A percentile compares a stretch with the other conserved stretches of the same genome.
Evolutionary conservation across 23 red algal genomes (phyloP).

Genomic region (Cyanidium caldarium): DNA sequence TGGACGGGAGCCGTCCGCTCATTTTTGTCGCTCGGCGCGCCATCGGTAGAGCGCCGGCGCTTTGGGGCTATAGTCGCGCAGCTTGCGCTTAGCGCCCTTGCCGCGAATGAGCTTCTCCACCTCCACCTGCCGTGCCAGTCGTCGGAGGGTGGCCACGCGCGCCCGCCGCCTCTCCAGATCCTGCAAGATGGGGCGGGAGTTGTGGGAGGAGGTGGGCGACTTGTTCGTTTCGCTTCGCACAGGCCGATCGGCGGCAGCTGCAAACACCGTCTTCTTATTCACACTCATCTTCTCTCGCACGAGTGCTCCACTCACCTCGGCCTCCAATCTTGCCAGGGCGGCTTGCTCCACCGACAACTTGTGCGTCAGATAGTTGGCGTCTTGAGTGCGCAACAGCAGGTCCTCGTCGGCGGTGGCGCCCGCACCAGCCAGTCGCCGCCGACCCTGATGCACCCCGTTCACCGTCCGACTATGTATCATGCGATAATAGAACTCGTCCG

Average conservation of each 20-base stretch:
- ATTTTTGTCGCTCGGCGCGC: background rate
- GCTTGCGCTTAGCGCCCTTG: background rate
- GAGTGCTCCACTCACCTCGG: background rate
- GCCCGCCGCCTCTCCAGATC: background rate
- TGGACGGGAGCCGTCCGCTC: background rate
- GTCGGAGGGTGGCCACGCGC: background rate
- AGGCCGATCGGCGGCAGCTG: too few species aligned
- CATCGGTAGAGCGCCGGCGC: background rate
- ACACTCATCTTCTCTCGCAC: background rate
- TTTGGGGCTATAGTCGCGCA: background rate
- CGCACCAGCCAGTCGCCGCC: background rate
- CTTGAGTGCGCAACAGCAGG: slow-evolving; percentile 25
- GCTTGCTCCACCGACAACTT: slow-evolving; percentile 31
- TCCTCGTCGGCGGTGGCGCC: slow-evolving; percentile 3
- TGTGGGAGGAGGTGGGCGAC: background rate
- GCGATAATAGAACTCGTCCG: slow-evolving; percentile 84
- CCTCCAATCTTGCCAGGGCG: slow-evolving; percentile 9
- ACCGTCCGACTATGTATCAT: slow-evolving; percentile 42
- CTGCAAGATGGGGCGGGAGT: background rate
- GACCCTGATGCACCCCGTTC: slow-evolving; percentile 8
- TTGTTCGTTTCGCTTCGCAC: background rate
- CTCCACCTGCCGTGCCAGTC: background rate
- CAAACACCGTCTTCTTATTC: background rate
- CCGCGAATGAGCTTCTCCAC: background rate
- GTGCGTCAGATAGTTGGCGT: slow-evolving; percentile 26